Evolutionary conservation across 768 basidiomycete species (phyloP).

Genomic region (Mycena albidolilacea): DNA sequence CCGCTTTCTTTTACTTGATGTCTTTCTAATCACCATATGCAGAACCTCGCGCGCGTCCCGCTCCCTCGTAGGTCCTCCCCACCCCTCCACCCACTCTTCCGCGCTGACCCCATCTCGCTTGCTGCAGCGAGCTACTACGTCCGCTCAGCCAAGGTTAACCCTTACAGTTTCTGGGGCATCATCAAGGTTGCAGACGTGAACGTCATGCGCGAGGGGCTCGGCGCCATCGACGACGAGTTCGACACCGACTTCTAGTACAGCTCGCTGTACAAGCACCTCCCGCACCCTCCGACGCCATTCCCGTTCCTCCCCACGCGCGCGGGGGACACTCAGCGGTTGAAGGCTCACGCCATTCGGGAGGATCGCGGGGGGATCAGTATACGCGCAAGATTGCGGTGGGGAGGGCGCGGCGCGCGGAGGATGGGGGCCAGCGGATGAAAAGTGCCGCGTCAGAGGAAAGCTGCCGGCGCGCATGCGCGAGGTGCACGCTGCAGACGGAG

Average conservation of each 20-base stretch:
- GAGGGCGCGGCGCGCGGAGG: constrained; percentile 31
- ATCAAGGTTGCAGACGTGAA: constrained; percentile 29
- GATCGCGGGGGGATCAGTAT: constrained; percentile 27
- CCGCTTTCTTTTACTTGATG: neutral
- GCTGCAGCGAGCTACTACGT: constrained; percentile 28
- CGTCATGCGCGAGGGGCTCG: constrained; percentile 32
- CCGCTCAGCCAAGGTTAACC: neutral
- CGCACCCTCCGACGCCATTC: constrained; percentile 25
- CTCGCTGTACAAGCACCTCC: constrained; percentile 22
- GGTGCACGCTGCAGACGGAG: constrained; percentile 14
- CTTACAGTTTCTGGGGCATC: constrained; percentile 13
- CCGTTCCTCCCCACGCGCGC: constrained; percentile 36
- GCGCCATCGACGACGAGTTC: constrained; percentile 34
- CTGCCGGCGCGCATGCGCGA: neutral
- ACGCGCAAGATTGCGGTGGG: constrained; percentile 17
- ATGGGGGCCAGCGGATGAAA: constrained; percentile 27
- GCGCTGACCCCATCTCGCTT: neutral
- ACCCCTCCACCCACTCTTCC: no score
- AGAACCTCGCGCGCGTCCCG: constrained; percentile 34
- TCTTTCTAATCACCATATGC: neutral
- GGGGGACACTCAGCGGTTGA: constrained; percentile 35
- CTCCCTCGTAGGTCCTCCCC: constrained; percentile 33
- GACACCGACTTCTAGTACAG: constrained; percentile 29
- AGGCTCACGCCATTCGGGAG: constrained; percentile 38
- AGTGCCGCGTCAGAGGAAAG: constrained; percentile 1